Base-by-base conservation (phyloP, 2,329 filamentous ascomycete genomes). In the Leptosphaerulina australis region DNA sequence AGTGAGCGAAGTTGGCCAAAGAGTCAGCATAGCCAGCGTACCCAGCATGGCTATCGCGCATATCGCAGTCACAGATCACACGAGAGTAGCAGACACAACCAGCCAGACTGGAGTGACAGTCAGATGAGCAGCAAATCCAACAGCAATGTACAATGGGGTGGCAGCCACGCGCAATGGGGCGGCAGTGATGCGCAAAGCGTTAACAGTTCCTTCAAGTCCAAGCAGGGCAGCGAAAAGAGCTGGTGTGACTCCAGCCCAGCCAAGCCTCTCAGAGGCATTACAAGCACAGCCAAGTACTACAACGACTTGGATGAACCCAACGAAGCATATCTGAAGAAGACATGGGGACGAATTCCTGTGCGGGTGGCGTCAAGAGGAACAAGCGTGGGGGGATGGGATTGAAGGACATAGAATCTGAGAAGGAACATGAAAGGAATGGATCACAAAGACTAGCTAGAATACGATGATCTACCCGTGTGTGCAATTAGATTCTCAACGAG, bases 281-380 rank as follows among this genome's bases (percentile, higher is more conserved):
- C n/a, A 20, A 30, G 24, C 29, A 44, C 18, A 10, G 25, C 26
- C 21, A 44, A 39, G 26, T 55, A 55, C 36, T 49, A 52, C 17
- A 65, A 59, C 41, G 59, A 56, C 18, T 60, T 56, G 29, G 58
- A 62, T 12, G 60, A 63, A 50, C 50, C 53, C 9, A 58, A 62
- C 28, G 58, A 58, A 38, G 63, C 57, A 24, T 64, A 61, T 55
- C 38, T 58, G 15, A 65, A 66, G 28, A 56, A 58, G 5, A 55
- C 45, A 30, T 61, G 56, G 58, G 55, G 56, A 17, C 57, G 59
- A 2, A 44, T 55, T 29, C 55, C 43, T 25, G 60, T 60, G 10
- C 30, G 61, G 15, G 56, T 62, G 21, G 55, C 48, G 21, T 53
- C 47, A 40, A 22, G 48, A 22, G 39, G 38, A 18, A 45, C 22